Evolutionary conservation across 169 alveolate genomes (phyloP).

Genomic region (Babesia divergens): DNA sequence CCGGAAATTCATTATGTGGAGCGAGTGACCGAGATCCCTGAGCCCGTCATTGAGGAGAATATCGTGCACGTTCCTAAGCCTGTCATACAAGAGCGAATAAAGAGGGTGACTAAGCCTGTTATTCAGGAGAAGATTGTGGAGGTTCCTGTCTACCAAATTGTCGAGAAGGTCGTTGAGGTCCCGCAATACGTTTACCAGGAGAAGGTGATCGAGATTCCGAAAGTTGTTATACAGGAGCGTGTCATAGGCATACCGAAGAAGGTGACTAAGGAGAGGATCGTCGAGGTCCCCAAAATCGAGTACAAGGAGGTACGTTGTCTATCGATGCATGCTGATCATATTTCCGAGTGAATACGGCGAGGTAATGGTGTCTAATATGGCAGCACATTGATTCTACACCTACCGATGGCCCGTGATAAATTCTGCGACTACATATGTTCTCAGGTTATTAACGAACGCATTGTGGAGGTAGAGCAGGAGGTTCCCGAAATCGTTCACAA

Average conservation of each 20-base stretch:
- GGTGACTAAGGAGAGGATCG: conserved; percentile 83
- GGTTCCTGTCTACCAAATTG: conserved; percentile 77
- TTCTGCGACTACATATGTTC: neutral
- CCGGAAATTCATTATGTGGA: conserved; percentile 88
- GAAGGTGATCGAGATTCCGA: conserved; percentile 85
- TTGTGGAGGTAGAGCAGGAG: conserved; percentile 62
- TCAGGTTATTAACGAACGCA: conserved; percentile 60
- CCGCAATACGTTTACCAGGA: conserved; percentile 89
- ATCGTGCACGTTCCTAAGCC: conserved; percentile 85
- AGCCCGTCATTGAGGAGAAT: conserved; percentile 81
- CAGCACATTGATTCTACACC: neutral
- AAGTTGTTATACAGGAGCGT: conserved; percentile 85
- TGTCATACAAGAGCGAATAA: conserved; percentile 82
- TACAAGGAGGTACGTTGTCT: conserved; percentile 70
- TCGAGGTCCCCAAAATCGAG: conserved; percentile 86
- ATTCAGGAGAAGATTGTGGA: conserved; percentile 86
- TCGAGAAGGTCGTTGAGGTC: conserved; percentile 86
- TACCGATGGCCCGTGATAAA: neutral
- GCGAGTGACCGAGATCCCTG: conserved; percentile 86
- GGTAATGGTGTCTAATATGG: neutral
- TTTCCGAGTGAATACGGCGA: neutral
- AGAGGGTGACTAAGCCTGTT: conserved; percentile 82
- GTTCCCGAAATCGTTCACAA: conserved; percentile 74
- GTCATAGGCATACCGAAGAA: conserved; percentile 86
- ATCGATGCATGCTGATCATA: neutral